These are phyloP conservation scores for Aspergillus carlsbadensis DNA, from an alignment of 495 filamentous ascomycete genomes.

Conservation along the genomic window DNA sequence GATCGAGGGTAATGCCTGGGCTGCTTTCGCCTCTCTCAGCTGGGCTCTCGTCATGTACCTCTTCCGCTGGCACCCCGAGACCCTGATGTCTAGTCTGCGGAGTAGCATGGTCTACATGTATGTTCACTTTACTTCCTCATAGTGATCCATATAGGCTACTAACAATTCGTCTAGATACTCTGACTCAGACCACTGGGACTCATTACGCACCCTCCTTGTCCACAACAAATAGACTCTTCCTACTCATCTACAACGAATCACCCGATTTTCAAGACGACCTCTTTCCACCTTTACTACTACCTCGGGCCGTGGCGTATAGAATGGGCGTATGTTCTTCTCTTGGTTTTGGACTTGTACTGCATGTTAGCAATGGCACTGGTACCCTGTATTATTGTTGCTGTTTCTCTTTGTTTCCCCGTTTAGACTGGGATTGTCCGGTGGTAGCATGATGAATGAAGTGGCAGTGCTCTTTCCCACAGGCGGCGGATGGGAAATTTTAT, in stretches of 20 bases:
- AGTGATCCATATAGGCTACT: slow-evolving; percentile 11
- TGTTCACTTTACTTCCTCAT: slow-evolving; percentile 29
- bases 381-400: slow-evolving; percentile 26
- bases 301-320: slow-evolving; percentile 34
- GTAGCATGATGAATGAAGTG: neutral
- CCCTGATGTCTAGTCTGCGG: slow-evolving; percentile 82
- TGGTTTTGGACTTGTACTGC: slow-evolving; percentile 13
- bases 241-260: neutral
- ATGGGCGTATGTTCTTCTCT: slow-evolving; percentile 19
- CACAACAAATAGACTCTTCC: slow-evolving; percentile 70
- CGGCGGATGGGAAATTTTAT: slow-evolving; percentile 9
- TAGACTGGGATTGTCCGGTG: neutral
- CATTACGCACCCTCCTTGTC: slow-evolving; percentile 71
- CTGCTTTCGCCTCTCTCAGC: slow-evolving; percentile 80
- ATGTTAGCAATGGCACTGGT: slow-evolving; percentile 1
- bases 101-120: slow-evolving; percentile 99
- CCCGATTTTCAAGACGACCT: neutral
- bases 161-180: slow-evolving; percentile 49
- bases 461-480: slow-evolving; percentile 8
- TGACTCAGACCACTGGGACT: slow-evolving; percentile 82
- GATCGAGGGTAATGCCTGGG: slow-evolving; percentile 75
- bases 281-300: slow-evolving; percentile 18
- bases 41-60: slow-evolving; percentile 96
- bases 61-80: slow-evolving; percentile 88
- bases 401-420: neutral